These are phyloP conservation scores for Euphorbia pulcherrima DNA, from an alignment of 345 rosid genomes.

Conservation along the genomic window DNA sequence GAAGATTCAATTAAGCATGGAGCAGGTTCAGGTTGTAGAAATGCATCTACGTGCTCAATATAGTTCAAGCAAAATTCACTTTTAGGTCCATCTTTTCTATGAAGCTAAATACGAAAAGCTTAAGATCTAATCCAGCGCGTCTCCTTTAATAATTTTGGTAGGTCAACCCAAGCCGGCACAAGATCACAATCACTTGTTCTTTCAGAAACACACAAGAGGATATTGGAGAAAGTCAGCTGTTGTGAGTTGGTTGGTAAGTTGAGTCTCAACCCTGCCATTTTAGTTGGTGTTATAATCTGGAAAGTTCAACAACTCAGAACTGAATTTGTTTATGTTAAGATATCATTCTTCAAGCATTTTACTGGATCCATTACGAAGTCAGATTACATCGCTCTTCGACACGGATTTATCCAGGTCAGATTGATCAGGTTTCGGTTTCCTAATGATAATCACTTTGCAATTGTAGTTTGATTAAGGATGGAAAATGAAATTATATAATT, in stretches of 20 bases:
- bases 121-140: no score
- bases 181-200: constrained; percentile 30
- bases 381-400: constrained; percentile 63
- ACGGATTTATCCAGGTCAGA: constrained; percentile 66
- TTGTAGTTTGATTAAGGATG: no score
- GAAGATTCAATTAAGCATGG: constrained; percentile 29
- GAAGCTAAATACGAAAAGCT: no score
- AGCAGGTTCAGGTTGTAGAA: constrained; percentile 20
- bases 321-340: constrained; percentile 34
- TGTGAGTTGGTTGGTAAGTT: constrained; percentile 69
- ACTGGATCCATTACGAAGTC: constrained; percentile 70
- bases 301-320: background rate
- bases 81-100: no score
- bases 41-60: background rate
- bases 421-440: no score
- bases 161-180: constrained; percentile 17
- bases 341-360: constrained; percentile 84
- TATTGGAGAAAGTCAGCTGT: constrained; percentile 62
- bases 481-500: background rate
- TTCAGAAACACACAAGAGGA: constrained; percentile 43
- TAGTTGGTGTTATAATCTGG: background rate
- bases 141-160: constrained; percentile 6
- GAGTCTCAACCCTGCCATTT: background rate
- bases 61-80: background rate
- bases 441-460: no score